Percentiles rank a stretch among this genome's conserved stretches.
Conservation (phyloP, 352 stramenopile genomes). For the Phytopythium helicoides region DNA sequence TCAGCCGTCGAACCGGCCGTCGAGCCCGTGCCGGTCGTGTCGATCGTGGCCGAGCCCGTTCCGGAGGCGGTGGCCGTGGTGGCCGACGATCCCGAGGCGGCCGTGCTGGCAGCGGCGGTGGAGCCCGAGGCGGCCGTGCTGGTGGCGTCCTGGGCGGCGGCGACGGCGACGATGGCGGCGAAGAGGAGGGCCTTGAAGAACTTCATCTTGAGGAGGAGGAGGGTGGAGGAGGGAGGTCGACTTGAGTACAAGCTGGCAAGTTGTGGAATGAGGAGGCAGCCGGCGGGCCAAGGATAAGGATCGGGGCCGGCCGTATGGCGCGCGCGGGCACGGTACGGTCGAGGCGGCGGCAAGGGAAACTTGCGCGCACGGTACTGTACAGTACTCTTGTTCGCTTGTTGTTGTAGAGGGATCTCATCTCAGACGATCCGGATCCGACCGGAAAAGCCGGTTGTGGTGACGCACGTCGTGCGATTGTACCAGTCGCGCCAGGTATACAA, state of each 20-base stretch:
- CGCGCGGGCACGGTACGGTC: not conserved
- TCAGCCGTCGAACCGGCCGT: slow-evolving; percentile 9
- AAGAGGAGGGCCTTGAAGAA: slow-evolving; percentile 11
- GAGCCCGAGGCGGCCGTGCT: slow-evolving; percentile 3
- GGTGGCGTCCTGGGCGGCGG: slow-evolving; percentile 2
- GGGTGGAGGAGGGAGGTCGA: not conserved
- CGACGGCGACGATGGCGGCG: slow-evolving; percentile 9
- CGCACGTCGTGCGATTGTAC: no score
- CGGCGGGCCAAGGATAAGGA: not conserved
- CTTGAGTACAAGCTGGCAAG: slow-evolving; percentile 14
- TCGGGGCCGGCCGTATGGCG: not conserved
- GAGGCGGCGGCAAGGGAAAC: not conserved
- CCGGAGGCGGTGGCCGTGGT: not conserved
- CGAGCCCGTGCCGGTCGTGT: not conserved
- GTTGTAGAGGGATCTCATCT: no score
- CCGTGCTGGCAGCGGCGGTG: not conserved
- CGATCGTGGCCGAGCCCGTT: not conserved
- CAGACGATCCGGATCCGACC: no score
- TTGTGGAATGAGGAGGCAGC: slow-evolving; percentile 19
- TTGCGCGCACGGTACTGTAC: no score
- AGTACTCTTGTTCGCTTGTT: no score
- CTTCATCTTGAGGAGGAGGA: slow-evolving; percentile 10
- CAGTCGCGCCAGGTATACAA: no score
- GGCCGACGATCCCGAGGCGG: slow-evolving; percentile 4
- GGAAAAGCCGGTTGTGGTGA: no score